phyloP scores from a whole-genome alignment of 2,329 filamentous ascomycete species.

The Pseudogymnoascus sp. region DNA sequence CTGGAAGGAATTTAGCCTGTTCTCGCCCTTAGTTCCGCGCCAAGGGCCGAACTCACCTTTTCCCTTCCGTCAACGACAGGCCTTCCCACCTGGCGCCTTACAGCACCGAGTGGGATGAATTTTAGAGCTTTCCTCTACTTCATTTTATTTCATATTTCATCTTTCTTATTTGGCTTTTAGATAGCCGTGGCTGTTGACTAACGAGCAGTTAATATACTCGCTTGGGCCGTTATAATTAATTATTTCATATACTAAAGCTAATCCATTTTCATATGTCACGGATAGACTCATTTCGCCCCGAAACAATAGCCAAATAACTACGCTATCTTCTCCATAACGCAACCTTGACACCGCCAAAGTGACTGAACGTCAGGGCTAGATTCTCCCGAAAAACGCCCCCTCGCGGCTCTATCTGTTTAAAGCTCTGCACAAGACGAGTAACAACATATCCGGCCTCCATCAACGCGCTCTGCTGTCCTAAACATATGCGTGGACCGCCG shows the following conservation, averaged over 20 bases:
- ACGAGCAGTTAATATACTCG: no score
- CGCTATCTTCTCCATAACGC: background rate
- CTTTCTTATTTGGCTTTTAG: background rate
- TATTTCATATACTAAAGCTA: no score
- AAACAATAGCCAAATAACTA: background rate
- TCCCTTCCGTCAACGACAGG: background rate
- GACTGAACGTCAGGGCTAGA: slow-evolving; percentile 22
- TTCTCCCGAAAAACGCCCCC: slow-evolving; percentile 19
- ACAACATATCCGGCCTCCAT: slow-evolving; percentile 32
- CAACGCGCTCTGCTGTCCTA: slow-evolving; percentile 36
- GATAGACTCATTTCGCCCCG: background rate
- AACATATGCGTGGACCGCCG: slow-evolving; percentile 41
- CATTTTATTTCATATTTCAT: background rate
- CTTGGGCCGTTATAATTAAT: no score
- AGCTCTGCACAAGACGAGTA: slow-evolving; percentile 31
- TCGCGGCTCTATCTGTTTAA: slow-evolving; percentile 26
- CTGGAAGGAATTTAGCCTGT: background rate
- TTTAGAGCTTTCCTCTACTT: no score
- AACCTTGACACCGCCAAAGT: background rate
- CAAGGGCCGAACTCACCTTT: background rate
- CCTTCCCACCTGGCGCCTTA: background rate
- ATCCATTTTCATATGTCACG: no score
- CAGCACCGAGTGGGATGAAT: background rate
- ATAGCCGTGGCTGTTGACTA: background rate
- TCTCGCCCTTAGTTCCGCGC: background rate